phyloP scores from a whole-genome alignment of 73 alveolate species.

The Paramecium octaurelia region DNA sequence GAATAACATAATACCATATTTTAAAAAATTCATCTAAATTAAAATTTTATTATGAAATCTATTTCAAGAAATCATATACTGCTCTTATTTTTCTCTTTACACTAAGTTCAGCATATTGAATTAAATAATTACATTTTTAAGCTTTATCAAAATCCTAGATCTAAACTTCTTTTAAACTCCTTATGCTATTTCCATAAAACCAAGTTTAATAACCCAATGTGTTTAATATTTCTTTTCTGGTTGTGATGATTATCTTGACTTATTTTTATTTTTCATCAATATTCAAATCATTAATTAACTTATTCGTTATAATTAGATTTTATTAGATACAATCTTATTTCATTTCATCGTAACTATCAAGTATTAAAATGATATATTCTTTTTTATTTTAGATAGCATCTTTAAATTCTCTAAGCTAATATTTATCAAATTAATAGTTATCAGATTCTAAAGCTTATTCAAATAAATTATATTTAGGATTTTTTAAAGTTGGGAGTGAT shows the following conservation, averaged over 20 bases:
- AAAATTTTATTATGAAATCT: background rate
- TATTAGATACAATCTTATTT: background rate
- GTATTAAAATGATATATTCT: background rate
- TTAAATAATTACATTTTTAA: too few relatives aligned
- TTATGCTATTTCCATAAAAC: background rate
- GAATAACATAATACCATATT: background rate
- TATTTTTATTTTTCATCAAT: background rate
- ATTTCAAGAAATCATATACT: background rate
- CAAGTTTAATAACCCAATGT: background rate
- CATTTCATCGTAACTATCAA: constrained; percentile 19
- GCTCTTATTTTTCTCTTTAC: background rate
- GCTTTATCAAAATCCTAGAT: background rate
- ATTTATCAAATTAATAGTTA: background rate
- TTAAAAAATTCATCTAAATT: background rate
- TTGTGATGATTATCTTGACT: background rate
- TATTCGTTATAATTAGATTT: background rate
- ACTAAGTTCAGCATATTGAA: background rate
- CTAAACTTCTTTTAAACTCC: background rate
- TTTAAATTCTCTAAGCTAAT: background rate
- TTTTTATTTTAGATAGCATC: background rate
- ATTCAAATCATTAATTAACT: background rate
- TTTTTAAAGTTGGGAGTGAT: background rate
- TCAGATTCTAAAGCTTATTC: background rate
- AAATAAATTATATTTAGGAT: background rate
- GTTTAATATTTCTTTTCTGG: background rate